phyloP scores from a whole-genome alignment of 2,329 filamentous ascomycete genomes.

The Trichoderma breve region DNA sequence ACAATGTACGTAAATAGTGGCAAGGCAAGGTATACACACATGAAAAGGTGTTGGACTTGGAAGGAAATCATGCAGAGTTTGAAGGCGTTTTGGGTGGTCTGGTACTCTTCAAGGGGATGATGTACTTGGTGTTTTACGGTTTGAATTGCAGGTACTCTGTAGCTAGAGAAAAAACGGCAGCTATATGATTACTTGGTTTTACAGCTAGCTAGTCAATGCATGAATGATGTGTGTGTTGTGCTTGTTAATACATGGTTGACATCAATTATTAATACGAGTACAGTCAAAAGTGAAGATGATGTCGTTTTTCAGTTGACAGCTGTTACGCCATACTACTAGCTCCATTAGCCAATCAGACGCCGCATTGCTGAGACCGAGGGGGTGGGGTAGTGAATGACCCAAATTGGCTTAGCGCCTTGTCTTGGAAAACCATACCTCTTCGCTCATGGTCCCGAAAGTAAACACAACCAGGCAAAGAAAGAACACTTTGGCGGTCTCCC shows the following conservation, averaged over 20 bases:
- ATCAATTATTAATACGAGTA: neutral
- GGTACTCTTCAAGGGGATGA: conserved; percentile 28
- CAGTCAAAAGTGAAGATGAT: neutral
- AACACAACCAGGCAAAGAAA: conserved; percentile 14
- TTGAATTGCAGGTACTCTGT: conserved; percentile 22
- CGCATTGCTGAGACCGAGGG: conserved; percentile 13
- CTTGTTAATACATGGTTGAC: neutral
- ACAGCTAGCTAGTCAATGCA: neutral
- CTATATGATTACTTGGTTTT: conserved; percentile 24
- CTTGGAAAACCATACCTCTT: conserved; percentile 18
- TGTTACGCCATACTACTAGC: too few species aligned
- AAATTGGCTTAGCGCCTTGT: neutral
- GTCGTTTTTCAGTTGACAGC: neutral
- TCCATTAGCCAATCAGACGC: conserved; percentile 6
- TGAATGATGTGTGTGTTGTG: neutral
- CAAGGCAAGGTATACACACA: conserved; percentile 44
- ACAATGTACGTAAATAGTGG: conserved; percentile 41
- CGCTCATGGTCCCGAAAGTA: conserved; percentile 16
- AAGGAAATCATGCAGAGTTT: conserved; percentile 28
- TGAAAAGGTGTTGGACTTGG: conserved; percentile 46
- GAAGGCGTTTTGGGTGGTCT: conserved; percentile 29
- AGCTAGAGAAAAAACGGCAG: conserved; percentile 31
- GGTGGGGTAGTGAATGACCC: conserved; percentile 10
- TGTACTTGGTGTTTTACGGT: conserved; percentile 32
- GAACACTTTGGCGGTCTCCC: conserved; percentile 15